Base-by-base conservation (phyloP, 2,329 filamentous ascomycete species). In the Aspergillus floridensis region DNA sequence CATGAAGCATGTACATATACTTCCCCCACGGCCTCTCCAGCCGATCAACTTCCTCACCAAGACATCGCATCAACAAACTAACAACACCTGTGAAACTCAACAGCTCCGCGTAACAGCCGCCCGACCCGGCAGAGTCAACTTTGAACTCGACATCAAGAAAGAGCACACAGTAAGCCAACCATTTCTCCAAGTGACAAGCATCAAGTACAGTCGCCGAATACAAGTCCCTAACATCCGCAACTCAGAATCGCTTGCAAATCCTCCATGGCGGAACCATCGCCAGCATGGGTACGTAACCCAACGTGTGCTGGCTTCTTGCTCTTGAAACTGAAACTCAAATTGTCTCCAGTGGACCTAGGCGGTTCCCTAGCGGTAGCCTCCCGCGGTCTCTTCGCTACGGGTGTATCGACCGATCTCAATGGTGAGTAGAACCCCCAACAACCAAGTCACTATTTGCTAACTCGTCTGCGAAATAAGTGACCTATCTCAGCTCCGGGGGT, bases 261-360 rank as follows among this genome's bases (percentile, higher is more conserved):
- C 81, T 89, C 35, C 86, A 89, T 74, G 86, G 86, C 59, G 86
- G 86, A 16, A 88, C 87, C 1, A 86, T 89, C 61, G 86, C 86
- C 5, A 86, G 84, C 70, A 82, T 83, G 80, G 79, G 79, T 79
- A 73, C 55, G 72, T 59, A 21, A 29, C 31, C 24, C 24, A 32
- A 14, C 32, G 26, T 8, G 26, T 19, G 22, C 26, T 1, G 22
- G 22, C 41, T 4, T 49, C 35, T 10, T 24, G 14, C 47, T 22
- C 22, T 22, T 5, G 14, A 44, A 22, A 19, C 16, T 8, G 44
- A 29, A 49, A 48, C 63, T 56, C 46, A 41, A n/a, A 16, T 10
- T 24, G 41, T 54, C 4, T 21, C 8, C 46, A 84, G 85, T 88
- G 50, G 86, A 89, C 65, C 82, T 88, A 1, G 86, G 87, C 4